A percentile compares a stretch with the other conserved stretches of the same genome.
phyloP scores from a whole-genome alignment of 2,329 filamentous ascomycete species.

The Zymoseptoria passerinii region DNA sequence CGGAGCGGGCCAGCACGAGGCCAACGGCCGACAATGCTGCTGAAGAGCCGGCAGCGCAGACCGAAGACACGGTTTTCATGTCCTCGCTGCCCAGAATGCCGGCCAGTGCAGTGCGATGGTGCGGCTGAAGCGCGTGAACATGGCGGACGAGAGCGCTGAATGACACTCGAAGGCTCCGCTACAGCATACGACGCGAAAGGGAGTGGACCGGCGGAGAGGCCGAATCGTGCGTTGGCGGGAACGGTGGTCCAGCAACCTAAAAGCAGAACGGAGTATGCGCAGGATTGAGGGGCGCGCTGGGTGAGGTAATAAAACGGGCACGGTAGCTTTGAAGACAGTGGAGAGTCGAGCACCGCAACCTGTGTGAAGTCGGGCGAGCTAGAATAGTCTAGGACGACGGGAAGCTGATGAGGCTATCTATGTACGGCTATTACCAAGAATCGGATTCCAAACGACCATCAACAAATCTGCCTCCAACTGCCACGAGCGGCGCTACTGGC shows the following conservation, averaged over 20 bases:
- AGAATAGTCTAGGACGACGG: too few relatives aligned
- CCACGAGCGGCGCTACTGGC: neutral
- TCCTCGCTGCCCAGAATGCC: conserved; percentile 3
- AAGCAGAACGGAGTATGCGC: neutral
- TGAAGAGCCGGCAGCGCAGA: conserved; percentile 54
- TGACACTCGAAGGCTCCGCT: neutral
- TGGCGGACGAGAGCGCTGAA: neutral
- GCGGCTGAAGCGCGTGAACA: neutral
- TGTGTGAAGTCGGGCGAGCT: neutral
- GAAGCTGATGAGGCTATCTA: conserved; percentile 1
- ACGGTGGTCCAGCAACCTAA: neutral
- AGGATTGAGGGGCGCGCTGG: neutral
- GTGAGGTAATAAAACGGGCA: neutral
- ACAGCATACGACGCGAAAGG: neutral
- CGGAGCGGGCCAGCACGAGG: conserved; percentile 23
- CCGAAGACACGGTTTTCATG: conserved; percentile 24
- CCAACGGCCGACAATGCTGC: conserved; percentile 53
- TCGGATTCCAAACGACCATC: neutral
- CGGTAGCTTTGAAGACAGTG: neutral
- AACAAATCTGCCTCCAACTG: conserved; percentile 2
- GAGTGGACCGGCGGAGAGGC: neutral
- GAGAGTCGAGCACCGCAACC: neutral
- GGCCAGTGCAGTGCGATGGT: conserved; percentile 1
- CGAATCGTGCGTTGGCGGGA: neutral
- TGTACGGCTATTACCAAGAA: neutral